Percentiles rank a stretch among this genome's conserved stretches.
These are phyloP conservation scores for Ophiostoma quercus DNA, from an alignment of 2,329 filamentous ascomycete species.

Conservation along the genomic window DNA sequence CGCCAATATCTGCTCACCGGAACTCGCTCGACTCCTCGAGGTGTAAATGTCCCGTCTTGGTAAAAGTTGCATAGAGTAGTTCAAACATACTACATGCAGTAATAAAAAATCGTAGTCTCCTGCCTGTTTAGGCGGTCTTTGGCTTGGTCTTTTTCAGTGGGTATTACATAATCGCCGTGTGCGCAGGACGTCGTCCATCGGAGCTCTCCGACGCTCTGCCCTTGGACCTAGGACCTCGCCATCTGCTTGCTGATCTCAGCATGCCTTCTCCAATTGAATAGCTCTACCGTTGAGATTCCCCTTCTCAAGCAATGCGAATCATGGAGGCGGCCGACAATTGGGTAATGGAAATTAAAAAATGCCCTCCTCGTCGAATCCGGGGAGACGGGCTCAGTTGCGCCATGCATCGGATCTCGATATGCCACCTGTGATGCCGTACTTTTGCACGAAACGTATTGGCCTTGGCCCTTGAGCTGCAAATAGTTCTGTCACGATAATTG, in stretches of 20 bases:
- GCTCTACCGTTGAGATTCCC: too few relatives aligned
- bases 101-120: neutral
- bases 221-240: slow-evolving; percentile 16
- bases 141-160: neutral
- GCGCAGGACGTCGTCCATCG: slow-evolving; percentile 1
- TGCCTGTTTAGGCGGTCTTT: neutral
- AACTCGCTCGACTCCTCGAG: neutral
- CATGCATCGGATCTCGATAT: neutral
- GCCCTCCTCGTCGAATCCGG: neutral
- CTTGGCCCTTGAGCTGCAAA: neutral
- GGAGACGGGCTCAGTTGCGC: neutral
- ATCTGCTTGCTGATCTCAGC: neutral
- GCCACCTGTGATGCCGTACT: neutral
- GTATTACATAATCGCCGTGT: slow-evolving; percentile 1
- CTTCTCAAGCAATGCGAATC: neutral
- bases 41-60: neutral
- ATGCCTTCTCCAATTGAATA: too few relatives aligned
- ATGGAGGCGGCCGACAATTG: slow-evolving; percentile 20
- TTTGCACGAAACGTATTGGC: neutral
- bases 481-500: neutral
- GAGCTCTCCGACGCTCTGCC: slow-evolving; percentile 18
- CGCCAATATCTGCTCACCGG: neutral
- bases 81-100: too few relatives aligned
- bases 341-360: slow-evolving; percentile 17
- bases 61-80: neutral